Percentiles rank a stretch among this genome's conserved stretches.
Conservation (phyloP, 371 early-diverging fungal species). For the Edhazardia aedis region DNA sequence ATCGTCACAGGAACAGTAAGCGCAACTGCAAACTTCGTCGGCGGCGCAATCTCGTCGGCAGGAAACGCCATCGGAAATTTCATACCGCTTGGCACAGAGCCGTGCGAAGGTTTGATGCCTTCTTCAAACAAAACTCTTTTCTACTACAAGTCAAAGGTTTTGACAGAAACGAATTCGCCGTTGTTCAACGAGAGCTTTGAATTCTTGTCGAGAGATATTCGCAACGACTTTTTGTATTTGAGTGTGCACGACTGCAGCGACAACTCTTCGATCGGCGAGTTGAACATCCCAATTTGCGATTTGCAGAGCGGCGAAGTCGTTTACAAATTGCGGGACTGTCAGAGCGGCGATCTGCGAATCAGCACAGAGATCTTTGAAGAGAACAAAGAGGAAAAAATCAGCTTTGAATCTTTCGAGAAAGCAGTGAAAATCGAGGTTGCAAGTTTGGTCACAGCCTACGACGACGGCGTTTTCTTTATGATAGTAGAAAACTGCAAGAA, state of each 20-base stretch:
- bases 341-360: no score
- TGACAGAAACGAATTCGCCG: conserved; percentile 34
- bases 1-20: conserved; percentile 9
- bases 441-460: no score
- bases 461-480: no score
- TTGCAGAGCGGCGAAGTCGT: conserved; percentile 7
- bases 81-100: not conserved
- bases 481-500: no score
- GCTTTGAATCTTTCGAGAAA: no score
- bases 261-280: conserved; percentile 13
- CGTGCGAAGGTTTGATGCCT: not conserved
- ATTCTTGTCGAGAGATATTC: conserved; percentile 37
- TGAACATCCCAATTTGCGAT: conserved; percentile 22
- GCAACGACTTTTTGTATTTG: conserved; percentile 24
- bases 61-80: conserved; percentile 5
- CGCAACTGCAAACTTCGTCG: conserved; percentile 12
- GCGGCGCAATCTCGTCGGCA: conserved; percentile 8
- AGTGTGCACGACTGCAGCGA: conserved; percentile 23
- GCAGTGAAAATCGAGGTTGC: no score
- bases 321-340: conserved; percentile 24
- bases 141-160: conserved; percentile 29
- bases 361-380: no score
- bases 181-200: conserved; percentile 33
- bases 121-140: conserved; percentile 19
- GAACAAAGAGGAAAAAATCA: no score